Evolutionary conservation across 176 grass and related monocot species (phyloP), one percentile per base, ranked within the genome.

Genomic region (Bromus sterilis): DNA sequence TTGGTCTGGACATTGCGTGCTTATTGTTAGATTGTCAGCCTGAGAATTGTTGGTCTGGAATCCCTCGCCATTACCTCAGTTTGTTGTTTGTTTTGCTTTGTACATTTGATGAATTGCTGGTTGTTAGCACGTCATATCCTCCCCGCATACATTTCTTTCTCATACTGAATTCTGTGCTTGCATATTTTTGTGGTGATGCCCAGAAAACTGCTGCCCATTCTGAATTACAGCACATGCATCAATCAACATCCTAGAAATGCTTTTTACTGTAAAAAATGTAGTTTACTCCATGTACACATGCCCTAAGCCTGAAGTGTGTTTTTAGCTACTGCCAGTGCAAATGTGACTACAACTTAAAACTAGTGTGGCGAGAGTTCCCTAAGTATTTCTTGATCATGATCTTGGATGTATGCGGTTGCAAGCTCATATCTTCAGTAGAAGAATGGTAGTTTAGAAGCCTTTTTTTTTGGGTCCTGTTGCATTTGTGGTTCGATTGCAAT

Each of bases 71-170:
- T 64, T 36, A 34, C 35, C 78, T 23, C 56, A 48, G 15, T 39
- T 89, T 42, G 34, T 57, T 76, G 21, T 66, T 73, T 82, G 26
- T 51, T 74, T 83, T 86, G 1, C 7, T 36, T 55, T 82, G 78
- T 26, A 36, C 55, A 85, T 70, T 75, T 65, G 26, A 65, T 82
- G 56, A 14, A 57, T 66, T 10, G 7, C 60, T 51, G 41, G 13
- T 23, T 56, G 57, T 21, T 51, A 71, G 53, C 53, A 37, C n/a
- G 12, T 48, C 55, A 43, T 42, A 43, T 68, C 28, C 9, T 51
- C 25, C 18, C 18, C 20, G n/a, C 4, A 57, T 4, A 23, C n/a
- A 41, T 56, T 32, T 39, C 4, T 14, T 24, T 73, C 56, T 41
- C 8, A 49, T 61, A 44, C 41, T 9, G 15, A 73, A 23, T 67